Percentiles rank a stretch among this genome's conserved stretches.
These are phyloP conservation scores for Pseudogymnoascus sp. DNA, from an alignment of 2,329 filamentous ascomycete species.

Conservation along the genomic window DNA sequence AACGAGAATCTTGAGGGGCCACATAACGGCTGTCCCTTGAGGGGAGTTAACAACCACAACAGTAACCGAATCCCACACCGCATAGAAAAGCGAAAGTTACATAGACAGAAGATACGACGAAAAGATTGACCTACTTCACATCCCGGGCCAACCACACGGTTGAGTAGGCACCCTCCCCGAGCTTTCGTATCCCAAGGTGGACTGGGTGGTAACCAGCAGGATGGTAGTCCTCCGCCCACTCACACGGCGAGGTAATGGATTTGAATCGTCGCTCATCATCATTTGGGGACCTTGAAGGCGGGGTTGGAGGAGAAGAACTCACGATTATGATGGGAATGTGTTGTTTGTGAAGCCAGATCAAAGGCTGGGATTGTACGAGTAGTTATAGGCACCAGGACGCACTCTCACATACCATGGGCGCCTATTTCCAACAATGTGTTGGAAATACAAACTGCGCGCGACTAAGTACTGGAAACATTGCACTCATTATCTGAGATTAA, in stretches of 20 bases:
- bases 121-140: not conserved
- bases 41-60: not conserved
- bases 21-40: constrained; percentile 12
- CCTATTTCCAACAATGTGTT: not conserved
- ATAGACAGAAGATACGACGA: not conserved
- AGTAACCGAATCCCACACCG: not conserved
- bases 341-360: not conserved
- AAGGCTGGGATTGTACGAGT: not conserved
- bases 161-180: constrained; percentile 39
- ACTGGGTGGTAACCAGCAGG: constrained; percentile 39
- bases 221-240: constrained; percentile 16
- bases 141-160: constrained; percentile 41
- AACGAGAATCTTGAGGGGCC: constrained; percentile 15
- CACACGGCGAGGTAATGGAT: not conserved
- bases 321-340: not conserved
- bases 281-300: not conserved
- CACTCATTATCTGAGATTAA: not conserved
- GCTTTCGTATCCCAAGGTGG: constrained; percentile 36
- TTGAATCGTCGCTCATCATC: not conserved
- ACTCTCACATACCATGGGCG: not conserved
- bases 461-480: not conserved
- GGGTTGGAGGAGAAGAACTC: not conserved
- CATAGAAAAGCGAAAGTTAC: not conserved
- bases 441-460: not conserved
- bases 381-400: not conserved